These are phyloP conservation scores for Epichloe gansuensis DNA, from an alignment of 2,329 filamentous ascomycete genomes.

Conservation along the genomic window DNA sequence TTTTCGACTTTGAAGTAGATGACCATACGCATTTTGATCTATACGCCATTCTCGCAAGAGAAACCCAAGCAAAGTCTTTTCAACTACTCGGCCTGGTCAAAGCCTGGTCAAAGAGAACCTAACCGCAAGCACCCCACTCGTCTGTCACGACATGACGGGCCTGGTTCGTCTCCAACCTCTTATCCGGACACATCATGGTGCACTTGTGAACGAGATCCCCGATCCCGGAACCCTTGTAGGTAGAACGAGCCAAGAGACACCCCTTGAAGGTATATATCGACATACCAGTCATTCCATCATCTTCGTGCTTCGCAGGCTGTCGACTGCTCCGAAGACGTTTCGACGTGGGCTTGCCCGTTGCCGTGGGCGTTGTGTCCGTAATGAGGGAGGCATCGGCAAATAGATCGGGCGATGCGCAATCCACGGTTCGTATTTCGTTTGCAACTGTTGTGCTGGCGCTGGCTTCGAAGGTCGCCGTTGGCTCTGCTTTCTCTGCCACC, in stretches of 20 bases:
- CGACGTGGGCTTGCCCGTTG: not conserved
- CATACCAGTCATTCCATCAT: slow-evolving; percentile 1
- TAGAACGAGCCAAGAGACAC: slow-evolving; percentile 7
- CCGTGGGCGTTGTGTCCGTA: not conserved
- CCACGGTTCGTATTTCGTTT: not conserved
- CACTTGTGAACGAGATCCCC: slow-evolving; percentile 2
- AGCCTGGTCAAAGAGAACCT: not conserved
- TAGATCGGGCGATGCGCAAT: not conserved
- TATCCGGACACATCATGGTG: slow-evolving; percentile 3
- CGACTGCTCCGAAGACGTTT: not conserved
- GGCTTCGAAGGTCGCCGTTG: not conserved
- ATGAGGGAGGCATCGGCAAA: slow-evolving; percentile 1
- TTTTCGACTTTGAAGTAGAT: too few species aligned
- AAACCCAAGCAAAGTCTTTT: too few species aligned
- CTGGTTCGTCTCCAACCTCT: not conserved
- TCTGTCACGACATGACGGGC: slow-evolving; percentile 1
- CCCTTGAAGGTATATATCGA: slow-evolving; percentile 6
- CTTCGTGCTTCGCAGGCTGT: not conserved
- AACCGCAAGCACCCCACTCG: slow-evolving; percentile 5
- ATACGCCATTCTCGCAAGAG: too few species aligned
- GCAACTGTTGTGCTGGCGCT: not conserved
- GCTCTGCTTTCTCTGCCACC: not conserved
- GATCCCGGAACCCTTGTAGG: not conserved
- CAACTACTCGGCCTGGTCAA: too few species aligned
- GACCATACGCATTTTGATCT: too few species aligned